Percentiles rank a stretch among this genome's conserved stretches.
phyloP scores from a whole-genome alignment of 352 stramenopile species.

The Globisporangium parvum region DNA sequence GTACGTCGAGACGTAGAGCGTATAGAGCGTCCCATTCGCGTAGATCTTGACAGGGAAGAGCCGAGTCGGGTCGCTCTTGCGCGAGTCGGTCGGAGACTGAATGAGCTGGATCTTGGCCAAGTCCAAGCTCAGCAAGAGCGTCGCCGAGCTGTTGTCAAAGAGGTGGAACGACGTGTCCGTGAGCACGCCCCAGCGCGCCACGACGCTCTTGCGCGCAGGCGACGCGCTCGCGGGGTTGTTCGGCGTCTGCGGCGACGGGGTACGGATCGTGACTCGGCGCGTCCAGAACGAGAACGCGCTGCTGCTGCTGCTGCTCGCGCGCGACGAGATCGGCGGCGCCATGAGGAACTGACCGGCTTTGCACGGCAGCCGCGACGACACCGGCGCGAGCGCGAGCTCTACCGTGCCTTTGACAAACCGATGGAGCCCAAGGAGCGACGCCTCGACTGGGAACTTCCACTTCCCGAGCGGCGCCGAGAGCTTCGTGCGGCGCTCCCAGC shows the following conservation, averaged over 20 bases:
- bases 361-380: constrained; percentile 52
- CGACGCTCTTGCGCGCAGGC: constrained; percentile 40
- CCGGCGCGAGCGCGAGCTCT: constrained; percentile 44
- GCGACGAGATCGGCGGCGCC: constrained; percentile 34
- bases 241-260: constrained; percentile 37
- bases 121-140: constrained; percentile 62
- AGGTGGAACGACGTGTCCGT: constrained; percentile 76
- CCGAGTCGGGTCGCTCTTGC: constrained; percentile 44
- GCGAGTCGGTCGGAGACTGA: constrained; percentile 26
- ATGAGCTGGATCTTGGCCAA: constrained; percentile 78
- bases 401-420: constrained; percentile 62
- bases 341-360: constrained; percentile 78
- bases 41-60: constrained; percentile 76
- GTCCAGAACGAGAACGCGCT: constrained; percentile 65
- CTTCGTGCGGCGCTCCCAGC: constrained; percentile 47
- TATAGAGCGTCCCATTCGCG: constrained; percentile 56
- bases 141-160: constrained; percentile 71
- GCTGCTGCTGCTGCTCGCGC: constrained; percentile 13
- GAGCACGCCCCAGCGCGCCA: constrained; percentile 72
- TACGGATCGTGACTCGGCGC: constrained; percentile 31
- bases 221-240: constrained; percentile 39
- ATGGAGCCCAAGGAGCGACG: constrained; percentile 56
- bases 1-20: constrained; percentile 69
- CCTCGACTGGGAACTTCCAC: constrained; percentile 78
- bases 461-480: constrained; percentile 47